These are phyloP conservation scores for Laburnicola sp. DNA, from an alignment of 2,329 filamentous ascomycete species.

Conservation along the genomic window DNA sequence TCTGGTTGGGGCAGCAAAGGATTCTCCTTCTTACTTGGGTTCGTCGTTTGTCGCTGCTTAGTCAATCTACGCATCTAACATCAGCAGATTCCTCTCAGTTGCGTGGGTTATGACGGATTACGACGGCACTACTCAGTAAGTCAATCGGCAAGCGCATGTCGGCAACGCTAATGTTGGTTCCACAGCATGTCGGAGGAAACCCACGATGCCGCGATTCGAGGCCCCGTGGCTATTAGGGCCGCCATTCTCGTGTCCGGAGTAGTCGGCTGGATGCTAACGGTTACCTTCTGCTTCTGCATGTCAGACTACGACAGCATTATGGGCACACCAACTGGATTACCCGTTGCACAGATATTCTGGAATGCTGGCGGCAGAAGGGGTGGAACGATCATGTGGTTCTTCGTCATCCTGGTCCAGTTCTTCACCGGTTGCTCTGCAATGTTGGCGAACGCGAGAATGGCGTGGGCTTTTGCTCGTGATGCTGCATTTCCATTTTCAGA, in stretches of 20 bases:
- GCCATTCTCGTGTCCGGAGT: constrained; percentile 63
- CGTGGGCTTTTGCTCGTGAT: constrained; percentile 64
- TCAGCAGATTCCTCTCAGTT: constrained; percentile 55
- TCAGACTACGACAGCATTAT: constrained; percentile 61
- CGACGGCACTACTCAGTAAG: constrained; percentile 66
- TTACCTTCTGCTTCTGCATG: constrained; percentile 67
- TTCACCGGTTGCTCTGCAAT: constrained; percentile 67
- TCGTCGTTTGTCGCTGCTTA: constrained; percentile 30
- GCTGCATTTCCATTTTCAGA: constrained; percentile 63
- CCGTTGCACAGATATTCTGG: constrained; percentile 61
- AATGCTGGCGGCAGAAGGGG: constrained; percentile 61
- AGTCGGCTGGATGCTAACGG: constrained; percentile 64
- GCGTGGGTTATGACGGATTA: constrained; percentile 71
- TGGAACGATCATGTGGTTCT: constrained; percentile 64
- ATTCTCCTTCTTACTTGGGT: constrained; percentile 65
- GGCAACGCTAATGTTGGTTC: constrained; percentile 27
- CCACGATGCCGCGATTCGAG: constrained; percentile 63
- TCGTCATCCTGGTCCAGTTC: constrained; percentile 65
- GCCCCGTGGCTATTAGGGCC: constrained; percentile 61
- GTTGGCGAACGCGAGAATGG: constrained; percentile 66
- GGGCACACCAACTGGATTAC: constrained; percentile 61
- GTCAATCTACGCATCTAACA: constrained; percentile 19
- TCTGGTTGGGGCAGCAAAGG: constrained; percentile 64
- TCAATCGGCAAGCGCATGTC: constrained; percentile 20
- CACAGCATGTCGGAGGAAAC: constrained; percentile 67